Evolutionary conservation across 2,329 filamentous ascomycete species (phyloP).

Genomic region (Colletotrichum costaricense): DNA sequence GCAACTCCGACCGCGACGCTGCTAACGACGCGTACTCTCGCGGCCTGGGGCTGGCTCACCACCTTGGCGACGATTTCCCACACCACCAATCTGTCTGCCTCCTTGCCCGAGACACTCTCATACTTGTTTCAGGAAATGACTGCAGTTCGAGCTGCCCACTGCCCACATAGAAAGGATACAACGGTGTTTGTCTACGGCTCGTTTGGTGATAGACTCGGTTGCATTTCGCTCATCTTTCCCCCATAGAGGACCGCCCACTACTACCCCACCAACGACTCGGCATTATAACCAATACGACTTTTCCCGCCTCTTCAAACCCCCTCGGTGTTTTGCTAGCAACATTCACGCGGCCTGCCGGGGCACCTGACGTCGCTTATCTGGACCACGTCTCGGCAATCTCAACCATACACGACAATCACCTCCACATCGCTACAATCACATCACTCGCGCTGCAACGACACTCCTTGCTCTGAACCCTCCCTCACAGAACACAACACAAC

Average conservation of each 20-base stretch:
- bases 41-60: neutral
- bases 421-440: neutral
- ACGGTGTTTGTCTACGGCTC: conserved; percentile 9
- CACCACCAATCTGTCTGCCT: neutral
- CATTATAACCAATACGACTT: conserved; percentile 2
- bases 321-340: neutral
- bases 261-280: neutral
- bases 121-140: conserved; percentile 10
- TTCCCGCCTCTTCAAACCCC: neutral
- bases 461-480: neutral
- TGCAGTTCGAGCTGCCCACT: neutral
- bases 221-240: conserved; percentile 15
- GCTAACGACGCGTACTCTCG: conserved; percentile 1
- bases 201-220: conserved; percentile 23
- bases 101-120: neutral
- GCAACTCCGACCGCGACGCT: neutral
- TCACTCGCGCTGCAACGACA: neutral
- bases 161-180: conserved; percentile 16
- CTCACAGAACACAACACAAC: neutral
- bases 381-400: conserved; percentile 30
- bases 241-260: neutral
- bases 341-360: neutral
- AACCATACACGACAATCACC: neutral
- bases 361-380: conserved; percentile 26
- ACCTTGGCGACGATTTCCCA: neutral